Base-by-base conservation (phyloP, 1,139 yeast genomes). In the Nakaseomyces bracarensis region DNA sequence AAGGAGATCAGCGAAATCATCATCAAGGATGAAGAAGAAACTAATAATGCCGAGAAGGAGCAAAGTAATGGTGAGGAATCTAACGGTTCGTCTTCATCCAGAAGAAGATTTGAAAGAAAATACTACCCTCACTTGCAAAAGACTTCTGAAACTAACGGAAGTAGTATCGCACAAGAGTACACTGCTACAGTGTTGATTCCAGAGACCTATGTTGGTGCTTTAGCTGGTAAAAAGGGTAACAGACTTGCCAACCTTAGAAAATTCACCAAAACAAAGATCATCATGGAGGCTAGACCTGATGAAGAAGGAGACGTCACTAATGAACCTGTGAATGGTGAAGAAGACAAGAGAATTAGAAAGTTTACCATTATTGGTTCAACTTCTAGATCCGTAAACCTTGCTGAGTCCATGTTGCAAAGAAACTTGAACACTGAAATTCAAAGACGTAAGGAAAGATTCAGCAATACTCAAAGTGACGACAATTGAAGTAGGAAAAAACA, bases 191-290 rank as follows among this genome's bases (percentile, higher is more conserved):
- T 57, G 22, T 47, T 52, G 22, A 82, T 86, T 60, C 86, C 95
- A 31, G 80, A 83, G 52, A 87, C 80, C 46, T 79, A 81, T 68
- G 95, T 87, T 40, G 96, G 96, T 38, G 93, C 95, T 40, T 71
- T 87, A 45, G 85, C 87, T 56, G 96, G 96, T 51, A 82, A 82
- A 55, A 80, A 81, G 51, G 96, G 96, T 36, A 69, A 84, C 36
- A 75, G 94, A 65, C 85, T 87, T 53, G 93, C 84, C 60, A 95
- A 89, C 44, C 83, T 87, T 43, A 74, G 96, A 53, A 77, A 82
- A 54, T 74, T 74, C 36, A 77, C 89, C 44, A 91, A 91, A 30
- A 91, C 95, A 23, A 75, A 78, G 41, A 86, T 87, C 58, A 78
- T 81, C 9, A 85, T 87, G 49, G 82, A 86, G 40, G 79, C 81